Base-by-base conservation (phyloP, 2,329 filamentous ascomycete species). In the Clarireedia homoeocarpa region DNA sequence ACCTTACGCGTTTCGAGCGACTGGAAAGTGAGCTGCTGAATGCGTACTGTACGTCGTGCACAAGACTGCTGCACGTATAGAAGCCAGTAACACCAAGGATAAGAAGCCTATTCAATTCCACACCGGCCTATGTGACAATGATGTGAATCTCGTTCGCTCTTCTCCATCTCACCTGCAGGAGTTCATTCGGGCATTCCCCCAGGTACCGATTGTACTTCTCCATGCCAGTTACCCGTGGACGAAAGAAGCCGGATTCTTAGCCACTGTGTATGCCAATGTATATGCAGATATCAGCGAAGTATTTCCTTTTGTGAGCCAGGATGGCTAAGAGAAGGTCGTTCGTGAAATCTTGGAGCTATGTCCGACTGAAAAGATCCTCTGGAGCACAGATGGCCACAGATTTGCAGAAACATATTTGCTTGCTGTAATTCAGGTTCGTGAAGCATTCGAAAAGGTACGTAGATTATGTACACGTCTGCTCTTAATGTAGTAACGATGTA, bases 211-310 rank as follows among this genome's bases (percentile, higher is more conserved):
- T 54, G 85, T 95, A 2, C 73, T 95, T 7, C 78, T 95, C 2
- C 89, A 95, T 67, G 84, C 89, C 0, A 82, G 88, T 2, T 95
- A 95, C 67, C 90, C 90, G 0, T 94, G 87, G 66, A 89, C 85
- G 0, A 79, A 84, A 39, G 88, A 94, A 70, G 81, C 86, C 0
- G 88, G 86, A 0, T 95, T 92, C 67, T 76, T 95, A 20, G 88
- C 89, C 0, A 82, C 81, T 0, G 83, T 88, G 23, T 94, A 91
- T 67, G 75, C 80, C 24, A 92, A 95, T 65, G 87, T 88, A 1
- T 94, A 90, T 66, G 81, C 89, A 12, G 90, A 95, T 66, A 82
- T 95, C 53, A 89, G 90, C 1, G 86, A 91, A 66, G 85, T 94
- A 0, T 95, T 94, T 58, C 89, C 89, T 0, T 85, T 84, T 71